Evolutionary conservation across 352 stramenopile species (phyloP).

Genomic region (Phytopythium sindhum): DNA sequence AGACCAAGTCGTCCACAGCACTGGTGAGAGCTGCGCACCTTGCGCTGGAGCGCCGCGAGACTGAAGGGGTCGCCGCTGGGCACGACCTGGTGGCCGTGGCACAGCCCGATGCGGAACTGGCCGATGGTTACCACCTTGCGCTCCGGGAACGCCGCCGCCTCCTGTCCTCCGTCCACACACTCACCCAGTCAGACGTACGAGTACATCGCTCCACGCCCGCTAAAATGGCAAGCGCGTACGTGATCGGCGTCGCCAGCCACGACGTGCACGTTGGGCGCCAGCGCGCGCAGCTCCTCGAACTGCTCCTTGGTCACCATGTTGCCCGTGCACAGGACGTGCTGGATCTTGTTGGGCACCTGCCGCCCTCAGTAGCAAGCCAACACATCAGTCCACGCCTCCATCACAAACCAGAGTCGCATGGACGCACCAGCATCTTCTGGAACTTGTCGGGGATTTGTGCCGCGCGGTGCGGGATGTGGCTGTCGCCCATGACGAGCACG

Average conservation of each 20-base stretch:
- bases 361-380: conserved; percentile 12
- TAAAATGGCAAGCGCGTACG: conserved; percentile 17
- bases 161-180: not conserved
- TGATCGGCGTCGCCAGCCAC: conserved; percentile 95
- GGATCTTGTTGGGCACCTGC: conserved; percentile 97
- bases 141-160: conserved; percentile 90
- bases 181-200: not conserved
- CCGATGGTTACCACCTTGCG: conserved; percentile 95
- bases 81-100: conserved; percentile 97
- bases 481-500: conserved; percentile 96
- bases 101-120: conserved; percentile 95
- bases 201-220: no score
- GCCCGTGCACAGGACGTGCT: conserved; percentile 98
- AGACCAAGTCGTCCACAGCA: no score
- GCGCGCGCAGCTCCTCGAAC: conserved; percentile 92
- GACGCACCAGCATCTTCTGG: conserved; percentile 84
- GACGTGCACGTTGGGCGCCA: conserved; percentile 96
- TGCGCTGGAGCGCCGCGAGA: conserved; percentile 87
- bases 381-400: not conserved
- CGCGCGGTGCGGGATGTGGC: conserved; percentile 94
- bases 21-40: no score
- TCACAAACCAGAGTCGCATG: not conserved
- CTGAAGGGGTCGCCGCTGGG: conserved; percentile 87
- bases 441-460: conserved; percentile 97
- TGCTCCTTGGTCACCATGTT: conserved; percentile 96